These are phyloP conservation scores for Pythium sp. DNA, from an alignment of 352 stramenopile genomes.

Conservation along the genomic window DNA sequence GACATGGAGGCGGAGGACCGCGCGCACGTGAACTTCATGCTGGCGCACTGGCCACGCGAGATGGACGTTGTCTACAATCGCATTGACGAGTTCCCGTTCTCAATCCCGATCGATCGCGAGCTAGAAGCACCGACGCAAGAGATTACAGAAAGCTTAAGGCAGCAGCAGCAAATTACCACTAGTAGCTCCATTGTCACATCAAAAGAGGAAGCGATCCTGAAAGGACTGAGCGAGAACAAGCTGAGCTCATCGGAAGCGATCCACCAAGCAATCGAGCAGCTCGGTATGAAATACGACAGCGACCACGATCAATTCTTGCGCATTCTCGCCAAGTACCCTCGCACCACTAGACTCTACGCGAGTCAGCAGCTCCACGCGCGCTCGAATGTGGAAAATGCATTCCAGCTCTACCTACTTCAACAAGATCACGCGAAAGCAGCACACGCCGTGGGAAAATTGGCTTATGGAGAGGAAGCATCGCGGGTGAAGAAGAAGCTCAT, in stretches of 20 bases:
- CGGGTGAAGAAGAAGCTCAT: constrained; percentile 28
- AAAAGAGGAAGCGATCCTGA: constrained; percentile 44
- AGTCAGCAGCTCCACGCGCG: constrained; percentile 37
- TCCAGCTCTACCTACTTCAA: constrained; percentile 27
- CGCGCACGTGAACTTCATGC: constrained; percentile 35
- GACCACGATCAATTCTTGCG: constrained; percentile 32
- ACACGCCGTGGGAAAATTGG: constrained; percentile 35
- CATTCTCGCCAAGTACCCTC: constrained; percentile 42
- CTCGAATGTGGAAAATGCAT: constrained; percentile 27
- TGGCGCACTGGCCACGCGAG: constrained; percentile 54
- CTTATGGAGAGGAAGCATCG: constrained; percentile 45
- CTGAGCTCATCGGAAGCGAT: constrained; percentile 47
- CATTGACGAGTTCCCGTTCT: constrained; percentile 32
- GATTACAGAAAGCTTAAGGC: not conserved
- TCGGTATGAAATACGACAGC: constrained; percentile 23
- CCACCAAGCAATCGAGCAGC: constrained; percentile 35
- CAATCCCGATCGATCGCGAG: constrained; percentile 35
- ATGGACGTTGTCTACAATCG: constrained; percentile 37
- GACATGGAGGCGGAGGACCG: constrained; percentile 17
- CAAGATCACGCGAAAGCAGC: constrained; percentile 33
- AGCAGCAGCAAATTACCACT: not conserved
- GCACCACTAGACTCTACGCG: constrained; percentile 36
- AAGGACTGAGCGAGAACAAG: constrained; percentile 38
- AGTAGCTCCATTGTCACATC: not conserved
- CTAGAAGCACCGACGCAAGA: constrained; percentile 17